Conservation (phyloP, 139 green algal species). For the Micromonas commoda region DNA sequence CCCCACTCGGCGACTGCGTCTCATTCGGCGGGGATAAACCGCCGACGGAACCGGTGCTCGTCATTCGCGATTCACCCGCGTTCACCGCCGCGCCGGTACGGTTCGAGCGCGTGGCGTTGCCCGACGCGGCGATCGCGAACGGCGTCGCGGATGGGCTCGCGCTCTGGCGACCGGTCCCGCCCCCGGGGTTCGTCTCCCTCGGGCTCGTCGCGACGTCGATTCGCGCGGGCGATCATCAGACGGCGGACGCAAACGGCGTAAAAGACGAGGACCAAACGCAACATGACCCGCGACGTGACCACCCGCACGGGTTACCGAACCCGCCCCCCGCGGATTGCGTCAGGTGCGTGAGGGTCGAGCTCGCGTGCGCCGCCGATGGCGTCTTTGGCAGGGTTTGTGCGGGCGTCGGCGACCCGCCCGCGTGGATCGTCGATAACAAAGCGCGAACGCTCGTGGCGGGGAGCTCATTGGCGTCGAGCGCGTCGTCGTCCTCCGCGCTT, state of each 20-base stretch:
- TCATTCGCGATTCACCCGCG: neutral
- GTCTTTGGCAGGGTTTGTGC: neutral
- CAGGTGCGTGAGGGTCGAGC: neutral
- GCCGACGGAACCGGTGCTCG: neutral
- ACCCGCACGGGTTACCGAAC: too few species aligned
- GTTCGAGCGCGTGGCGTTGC: neutral
- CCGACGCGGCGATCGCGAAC: neutral
- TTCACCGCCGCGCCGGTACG: neutral
- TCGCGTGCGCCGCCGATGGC: neutral
- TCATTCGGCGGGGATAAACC: neutral
- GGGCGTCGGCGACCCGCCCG: neutral
- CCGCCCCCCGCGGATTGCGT: neutral
- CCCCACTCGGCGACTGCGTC: slow-evolving; percentile 2
- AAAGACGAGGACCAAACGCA: too few species aligned
- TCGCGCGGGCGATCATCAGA: too few species aligned
- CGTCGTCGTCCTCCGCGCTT: too few species aligned
- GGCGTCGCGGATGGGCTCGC: neutral
- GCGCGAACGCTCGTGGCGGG: neutral
- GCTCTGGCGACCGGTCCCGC: neutral
- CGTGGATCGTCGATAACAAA: neutral
- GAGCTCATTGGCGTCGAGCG: too few species aligned
- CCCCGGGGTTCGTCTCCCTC: neutral
- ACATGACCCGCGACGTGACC: too few species aligned
- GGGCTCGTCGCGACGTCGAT: neutral
- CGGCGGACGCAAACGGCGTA: too few species aligned